phyloP scores from a whole-genome alignment of 805 yeast species.

The Candida golubevii region DNA sequence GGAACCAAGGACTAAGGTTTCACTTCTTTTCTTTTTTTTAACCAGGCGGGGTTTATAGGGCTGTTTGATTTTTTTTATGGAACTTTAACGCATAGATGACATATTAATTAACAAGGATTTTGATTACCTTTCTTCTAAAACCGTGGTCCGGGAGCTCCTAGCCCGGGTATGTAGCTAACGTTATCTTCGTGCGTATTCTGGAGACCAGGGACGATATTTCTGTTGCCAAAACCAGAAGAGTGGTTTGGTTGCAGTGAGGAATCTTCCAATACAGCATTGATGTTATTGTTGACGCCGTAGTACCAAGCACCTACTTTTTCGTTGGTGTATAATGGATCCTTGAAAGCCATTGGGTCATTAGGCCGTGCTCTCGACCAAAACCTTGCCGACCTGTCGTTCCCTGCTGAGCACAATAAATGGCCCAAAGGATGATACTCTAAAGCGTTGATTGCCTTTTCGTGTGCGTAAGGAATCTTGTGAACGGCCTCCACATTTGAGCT shows the following conservation, averaged over 20 bases:
- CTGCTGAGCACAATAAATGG: conserved; percentile 85
- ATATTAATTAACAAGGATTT: not conserved
- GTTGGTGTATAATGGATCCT: conserved; percentile 75
- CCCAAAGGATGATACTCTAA: conserved; percentile 93
- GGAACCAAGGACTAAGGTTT: not conserved
- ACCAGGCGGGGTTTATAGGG: too few relatives aligned
- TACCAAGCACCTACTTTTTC: conserved; percentile 58
- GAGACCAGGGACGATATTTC: conserved; percentile 15
- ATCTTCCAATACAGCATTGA: conserved; percentile 34
- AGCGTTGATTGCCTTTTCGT: conserved; percentile 87
- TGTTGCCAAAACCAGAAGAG: not conserved
- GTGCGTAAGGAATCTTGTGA: conserved; percentile 84
- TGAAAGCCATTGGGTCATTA: conserved; percentile 75
- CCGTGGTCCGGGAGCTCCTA: conserved; percentile 4
- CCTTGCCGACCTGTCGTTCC: conserved; percentile 87
- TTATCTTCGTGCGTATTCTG: conserved; percentile 8
- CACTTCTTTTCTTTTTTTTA: not conserved
- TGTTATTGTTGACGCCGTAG: conserved; percentile 42
- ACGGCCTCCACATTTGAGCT: conserved; percentile 32
- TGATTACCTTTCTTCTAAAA: not conserved
- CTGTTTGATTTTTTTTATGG: too few relatives aligned
- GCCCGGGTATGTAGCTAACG: conserved; percentile 11
- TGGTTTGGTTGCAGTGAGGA: conserved; percentile 2
- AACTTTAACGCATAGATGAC: too few relatives aligned
- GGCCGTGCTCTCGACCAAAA: conserved; percentile 96